Percentiles rank a stretch among this genome's conserved stretches.
phyloP scores from a whole-genome alignment of 768 basidiomycete genomes.

The Suillus decipiens region DNA sequence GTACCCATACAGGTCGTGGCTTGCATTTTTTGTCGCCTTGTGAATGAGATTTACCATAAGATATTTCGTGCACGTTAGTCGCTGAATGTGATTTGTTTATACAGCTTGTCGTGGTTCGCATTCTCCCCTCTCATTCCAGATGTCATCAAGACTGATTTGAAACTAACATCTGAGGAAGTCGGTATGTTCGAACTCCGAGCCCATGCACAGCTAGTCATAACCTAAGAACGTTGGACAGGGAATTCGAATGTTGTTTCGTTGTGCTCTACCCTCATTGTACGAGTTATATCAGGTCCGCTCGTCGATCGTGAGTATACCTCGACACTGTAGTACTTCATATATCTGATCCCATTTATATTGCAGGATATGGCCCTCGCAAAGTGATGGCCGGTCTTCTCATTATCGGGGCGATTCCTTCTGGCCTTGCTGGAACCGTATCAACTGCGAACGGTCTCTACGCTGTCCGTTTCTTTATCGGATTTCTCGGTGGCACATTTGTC shows the following conservation, averaged over 20 bases:
- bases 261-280: conserved; percentile 49
- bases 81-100: conserved; percentile 19
- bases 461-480: conserved; percentile 60
- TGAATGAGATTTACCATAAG: conserved; percentile 7
- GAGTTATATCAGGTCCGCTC: conserved; percentile 50
- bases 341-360: conserved; percentile 1
- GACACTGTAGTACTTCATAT: neutral
- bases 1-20: conserved; percentile 28
- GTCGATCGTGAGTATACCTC: conserved; percentile 38
- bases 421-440: conserved; percentile 52
- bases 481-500: conserved; percentile 62
- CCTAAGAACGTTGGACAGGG: conserved; percentile 19
- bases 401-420: conserved; percentile 59
- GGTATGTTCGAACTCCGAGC: conserved; percentile 21
- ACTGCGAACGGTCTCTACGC: conserved; percentile 42
- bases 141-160: conserved; percentile 53
- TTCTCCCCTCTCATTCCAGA: conserved; percentile 63
- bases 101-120: conserved; percentile 52
- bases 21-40: conserved; percentile 57
- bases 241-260: conserved; percentile 54
- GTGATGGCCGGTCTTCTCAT: conserved; percentile 57
- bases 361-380: conserved; percentile 50
- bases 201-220: neutral
- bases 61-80: conserved; percentile 15
- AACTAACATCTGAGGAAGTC: conserved; percentile 48